Conservation (phyloP, 768 basidiomycete species). For the Pholiota microspora region DNA sequence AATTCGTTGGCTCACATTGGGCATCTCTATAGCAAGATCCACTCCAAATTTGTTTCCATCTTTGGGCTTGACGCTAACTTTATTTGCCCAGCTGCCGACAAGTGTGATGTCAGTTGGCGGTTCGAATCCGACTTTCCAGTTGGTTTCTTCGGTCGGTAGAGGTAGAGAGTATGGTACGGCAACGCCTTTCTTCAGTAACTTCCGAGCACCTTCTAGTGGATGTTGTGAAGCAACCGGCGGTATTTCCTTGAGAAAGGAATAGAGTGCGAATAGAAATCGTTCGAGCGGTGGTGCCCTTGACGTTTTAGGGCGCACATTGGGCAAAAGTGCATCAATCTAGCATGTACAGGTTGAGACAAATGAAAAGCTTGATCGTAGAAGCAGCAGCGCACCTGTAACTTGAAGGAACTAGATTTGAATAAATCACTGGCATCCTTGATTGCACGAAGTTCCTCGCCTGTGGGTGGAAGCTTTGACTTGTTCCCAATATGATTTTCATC, state of each 20-base stretch:
- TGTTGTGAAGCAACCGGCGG: slow-evolving; percentile 56
- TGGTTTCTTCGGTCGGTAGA: slow-evolving; percentile 70
- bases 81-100: slow-evolving; percentile 86
- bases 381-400: slow-evolving; percentile 61
- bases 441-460: slow-evolving; percentile 64
- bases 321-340: slow-evolving; percentile 79
- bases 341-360: slow-evolving; percentile 5
- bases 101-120: slow-evolving; percentile 74
- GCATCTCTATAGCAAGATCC: slow-evolving; percentile 88
- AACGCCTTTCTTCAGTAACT: slow-evolving; percentile 51
- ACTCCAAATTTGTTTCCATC: slow-evolving; percentile 65
- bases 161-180: slow-evolving; percentile 71
- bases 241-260: slow-evolving; percentile 60
- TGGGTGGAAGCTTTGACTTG: slow-evolving; percentile 53
- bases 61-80: slow-evolving; percentile 68
- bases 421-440: slow-evolving; percentile 76
- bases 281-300: slow-evolving; percentile 59
- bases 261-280: slow-evolving; percentile 64
- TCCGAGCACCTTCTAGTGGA: slow-evolving; percentile 63
- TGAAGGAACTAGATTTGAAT: slow-evolving; percentile 78
- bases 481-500: slow-evolving; percentile 14
- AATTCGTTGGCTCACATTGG: slow-evolving; percentile 70
- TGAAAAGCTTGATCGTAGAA: background rate
- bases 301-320: slow-evolving; percentile 69
- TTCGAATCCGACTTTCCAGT: slow-evolving; percentile 87